Evolutionary conservation across 495 filamentous ascomycete species (phyloP), one percentile per base, ranked within the genome.

Genomic region (Tuber aestivum): DNA sequence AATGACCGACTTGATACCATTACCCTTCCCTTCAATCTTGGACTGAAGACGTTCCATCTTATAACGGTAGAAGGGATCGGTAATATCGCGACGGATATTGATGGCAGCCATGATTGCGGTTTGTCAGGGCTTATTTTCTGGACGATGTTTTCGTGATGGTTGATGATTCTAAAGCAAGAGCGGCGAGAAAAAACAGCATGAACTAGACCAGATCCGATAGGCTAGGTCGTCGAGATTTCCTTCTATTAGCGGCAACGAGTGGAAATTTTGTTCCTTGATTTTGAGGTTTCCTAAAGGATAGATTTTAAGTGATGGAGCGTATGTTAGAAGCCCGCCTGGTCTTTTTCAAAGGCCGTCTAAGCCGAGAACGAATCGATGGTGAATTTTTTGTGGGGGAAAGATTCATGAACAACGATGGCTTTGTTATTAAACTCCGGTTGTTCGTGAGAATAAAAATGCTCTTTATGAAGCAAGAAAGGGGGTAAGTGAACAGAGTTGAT

Each of bases 1-100:
- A 82, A 99, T 91, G 83, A 97, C 93, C 80, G 93, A 95, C 87
- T 96, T 95, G 91, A 96, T 96, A 78, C 93, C 93, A 85, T 99
- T 99, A 76, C 95, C 95, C 87, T 99, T 99, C 85, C 95, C 95
- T 86, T 99, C 95, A 83, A 99, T 95, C 89, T 99, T 99, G 85
- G 95, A 97, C 88, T 94, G 93, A 83, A 99, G 88, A 78, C 89
- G 90, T 87, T 99, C 95, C 95, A 99, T 99, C 89, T 99, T 99
- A 90, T 99, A 99, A 86, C 95, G 95, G 86, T 99, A 99, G 92
- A 97, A 99, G 85, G 93, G 92, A 87, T 99, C 95, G 87, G 90
- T 91, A 87, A 97, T 91, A 93, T 98, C 96, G 86, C 95, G 93
- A 85, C 94, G 95, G 88, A 99, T 94, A 86, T 99, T 99, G 89